These are phyloP conservation scores for Obelidium mucronatum DNA, from an alignment of 192 early-diverging fungal genomes.

Conservation along the genomic window DNA sequence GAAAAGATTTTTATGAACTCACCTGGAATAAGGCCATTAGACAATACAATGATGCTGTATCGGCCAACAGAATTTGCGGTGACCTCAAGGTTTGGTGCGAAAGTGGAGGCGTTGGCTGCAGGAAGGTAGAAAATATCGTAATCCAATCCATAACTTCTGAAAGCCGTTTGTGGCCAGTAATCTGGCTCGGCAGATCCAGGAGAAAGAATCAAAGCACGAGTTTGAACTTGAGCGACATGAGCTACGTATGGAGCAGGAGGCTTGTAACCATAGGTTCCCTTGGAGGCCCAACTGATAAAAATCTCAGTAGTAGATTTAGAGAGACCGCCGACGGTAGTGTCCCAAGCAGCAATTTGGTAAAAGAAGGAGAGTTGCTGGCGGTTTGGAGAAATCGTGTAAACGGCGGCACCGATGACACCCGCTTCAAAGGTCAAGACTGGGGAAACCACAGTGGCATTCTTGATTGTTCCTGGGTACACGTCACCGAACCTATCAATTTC, in stretches of 20 bases:
- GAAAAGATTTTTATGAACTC: too few relatives aligned
- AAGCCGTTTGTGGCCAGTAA: background rate
- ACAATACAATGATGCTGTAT: conserved; percentile 12
- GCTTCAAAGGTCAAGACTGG: too few relatives aligned
- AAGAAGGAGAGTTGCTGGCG: background rate
- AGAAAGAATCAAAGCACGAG: conserved; percentile 1
- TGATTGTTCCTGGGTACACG: background rate
- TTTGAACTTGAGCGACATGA: background rate
- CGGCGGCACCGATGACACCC: background rate
- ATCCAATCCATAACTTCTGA: conserved; percentile 11
- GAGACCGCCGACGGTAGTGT: background rate
- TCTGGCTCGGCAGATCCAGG: conserved; percentile 4
- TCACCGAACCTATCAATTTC: background rate
- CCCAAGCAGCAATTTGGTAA: too few relatives aligned
- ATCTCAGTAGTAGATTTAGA: background rate
- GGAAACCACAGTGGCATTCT: conserved; percentile 1
- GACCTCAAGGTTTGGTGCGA: too few relatives aligned
- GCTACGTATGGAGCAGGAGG: background rate
- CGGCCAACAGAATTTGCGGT: too few relatives aligned
- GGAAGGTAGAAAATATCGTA: conserved; percentile 8
- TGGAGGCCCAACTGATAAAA: conserved; percentile 5
- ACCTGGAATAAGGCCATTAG: too few relatives aligned
- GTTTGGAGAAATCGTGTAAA: background rate
- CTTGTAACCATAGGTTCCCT: background rate
- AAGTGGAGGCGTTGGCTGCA: too few relatives aligned